Evolutionary conservation across 2,329 filamentous ascomycete genomes (phyloP).

Genomic region (Lasiodiplodia sp.): DNA sequence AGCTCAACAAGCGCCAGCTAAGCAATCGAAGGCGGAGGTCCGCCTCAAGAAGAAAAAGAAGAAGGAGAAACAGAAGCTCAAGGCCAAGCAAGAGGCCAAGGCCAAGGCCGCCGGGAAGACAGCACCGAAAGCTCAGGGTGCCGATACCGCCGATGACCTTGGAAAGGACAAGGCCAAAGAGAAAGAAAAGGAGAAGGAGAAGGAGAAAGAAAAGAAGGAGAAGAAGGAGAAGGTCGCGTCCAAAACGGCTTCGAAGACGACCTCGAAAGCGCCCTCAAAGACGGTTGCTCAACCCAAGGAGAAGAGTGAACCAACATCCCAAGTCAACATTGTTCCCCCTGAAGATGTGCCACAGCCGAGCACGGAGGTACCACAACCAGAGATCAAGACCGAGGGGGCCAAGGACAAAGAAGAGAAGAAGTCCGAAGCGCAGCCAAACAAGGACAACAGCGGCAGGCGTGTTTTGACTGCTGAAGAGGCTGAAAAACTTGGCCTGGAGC

Average conservation of each 20-base stretch:
- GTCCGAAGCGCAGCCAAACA: slow-evolving; percentile 18
- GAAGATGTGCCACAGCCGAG: slow-evolving; percentile 28
- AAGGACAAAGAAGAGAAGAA: slow-evolving; percentile 29
- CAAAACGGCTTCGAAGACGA: slow-evolving; percentile 41
- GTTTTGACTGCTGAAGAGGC: slow-evolving; percentile 47
- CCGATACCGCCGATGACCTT: not conserved
- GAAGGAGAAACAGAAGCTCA: slow-evolving; percentile 29
- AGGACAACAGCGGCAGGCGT: slow-evolving; percentile 25
- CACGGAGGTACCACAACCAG: slow-evolving; percentile 30
- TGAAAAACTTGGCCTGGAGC: slow-evolving; percentile 50
- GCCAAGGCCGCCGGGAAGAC: slow-evolving; percentile 29
- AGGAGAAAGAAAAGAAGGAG: slow-evolving; percentile 39
- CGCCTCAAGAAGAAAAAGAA: slow-evolving; percentile 28
- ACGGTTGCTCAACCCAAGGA: slow-evolving; percentile 37
- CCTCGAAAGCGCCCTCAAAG: slow-evolving; percentile 32
- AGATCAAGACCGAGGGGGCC: slow-evolving; percentile 28
- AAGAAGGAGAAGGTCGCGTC: slow-evolving; percentile 42
- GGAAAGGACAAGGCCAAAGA: slow-evolving; percentile 23
- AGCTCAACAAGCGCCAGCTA: slow-evolving; percentile 11
- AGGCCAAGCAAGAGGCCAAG: slow-evolving; percentile 33
- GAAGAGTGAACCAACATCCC: slow-evolving; percentile 24
- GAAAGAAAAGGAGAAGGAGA: slow-evolving; percentile 37
- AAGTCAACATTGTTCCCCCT: slow-evolving; percentile 27
- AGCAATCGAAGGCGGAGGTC: slow-evolving; percentile 23
- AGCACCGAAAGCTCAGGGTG: slow-evolving; percentile 1